phyloP scores from a whole-genome alignment of 176 grass and related monocot genomes.

The Aegilops sharonensis region DNA sequence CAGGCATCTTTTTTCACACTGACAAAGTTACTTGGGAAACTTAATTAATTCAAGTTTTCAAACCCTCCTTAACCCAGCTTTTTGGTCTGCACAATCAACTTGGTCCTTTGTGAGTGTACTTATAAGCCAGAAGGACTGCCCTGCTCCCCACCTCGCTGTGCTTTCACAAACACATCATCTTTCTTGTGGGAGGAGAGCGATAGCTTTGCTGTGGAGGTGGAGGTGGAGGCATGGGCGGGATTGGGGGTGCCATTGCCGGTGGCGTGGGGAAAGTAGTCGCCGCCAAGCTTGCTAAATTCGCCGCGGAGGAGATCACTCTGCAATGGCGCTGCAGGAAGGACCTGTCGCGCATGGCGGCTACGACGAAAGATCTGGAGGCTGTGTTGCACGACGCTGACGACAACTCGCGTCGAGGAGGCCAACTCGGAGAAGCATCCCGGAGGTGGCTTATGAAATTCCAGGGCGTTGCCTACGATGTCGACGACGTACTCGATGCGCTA shows the following conservation, averaged over 20 bases:
- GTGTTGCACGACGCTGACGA: background rate
- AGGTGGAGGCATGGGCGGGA: background rate
- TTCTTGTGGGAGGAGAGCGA: too few species aligned
- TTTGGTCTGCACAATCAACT: too few species aligned
- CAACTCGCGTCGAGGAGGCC: background rate
- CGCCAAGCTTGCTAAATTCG: background rate
- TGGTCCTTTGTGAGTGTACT: too few species aligned
- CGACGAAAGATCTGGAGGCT: background rate
- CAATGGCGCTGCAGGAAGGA: background rate
- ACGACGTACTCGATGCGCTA: background rate
- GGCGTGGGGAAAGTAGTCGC: background rate
- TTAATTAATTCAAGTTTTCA: too few species aligned
- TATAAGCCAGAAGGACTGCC: too few species aligned
- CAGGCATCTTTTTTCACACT: too few species aligned
- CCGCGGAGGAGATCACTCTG: background rate
- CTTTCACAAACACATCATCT: too few species aligned
- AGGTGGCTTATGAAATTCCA: background rate
- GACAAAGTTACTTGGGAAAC: too few species aligned
- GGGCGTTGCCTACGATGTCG: background rate
- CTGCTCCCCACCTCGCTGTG: too few species aligned
- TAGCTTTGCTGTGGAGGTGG: too few species aligned
- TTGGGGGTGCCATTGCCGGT: background rate
- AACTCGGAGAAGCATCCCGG: background rate
- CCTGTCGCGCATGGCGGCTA: background rate
- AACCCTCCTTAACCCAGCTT: too few species aligned